Conservation (phyloP, 768 basidiomycete species). For the Suillus hirtellus region DNA sequence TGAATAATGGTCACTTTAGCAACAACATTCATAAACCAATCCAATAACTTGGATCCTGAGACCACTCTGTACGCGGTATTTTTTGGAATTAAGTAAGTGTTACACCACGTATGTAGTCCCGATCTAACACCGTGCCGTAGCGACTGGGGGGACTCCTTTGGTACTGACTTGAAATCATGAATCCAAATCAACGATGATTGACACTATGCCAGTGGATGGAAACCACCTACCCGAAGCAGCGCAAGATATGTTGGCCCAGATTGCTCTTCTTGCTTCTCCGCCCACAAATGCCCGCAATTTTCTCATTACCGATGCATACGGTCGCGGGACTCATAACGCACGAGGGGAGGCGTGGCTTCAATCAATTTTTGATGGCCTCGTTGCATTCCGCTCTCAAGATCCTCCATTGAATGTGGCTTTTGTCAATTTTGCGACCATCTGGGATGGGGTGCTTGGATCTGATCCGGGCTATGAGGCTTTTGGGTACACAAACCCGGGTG, state of each 20-base stretch:
- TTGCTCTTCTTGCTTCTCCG: constrained; percentile 44
- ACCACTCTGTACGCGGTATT: constrained; percentile 54
- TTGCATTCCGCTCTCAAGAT: constrained; percentile 31
- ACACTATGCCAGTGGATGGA: constrained; percentile 39
- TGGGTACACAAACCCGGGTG: constrained; percentile 44
- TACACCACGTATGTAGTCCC: neutral
- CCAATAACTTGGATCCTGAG: constrained; percentile 42
- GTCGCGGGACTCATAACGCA: constrained; percentile 41
- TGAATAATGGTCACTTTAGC: constrained; percentile 29
- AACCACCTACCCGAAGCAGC: constrained; percentile 48
- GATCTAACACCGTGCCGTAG: constrained; percentile 25
- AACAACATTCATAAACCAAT: constrained; percentile 44
- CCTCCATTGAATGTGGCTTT: constrained; percentile 43
- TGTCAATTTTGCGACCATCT: constrained; percentile 49
- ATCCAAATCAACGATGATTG: neutral
- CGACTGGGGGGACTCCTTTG: constrained; percentile 44
- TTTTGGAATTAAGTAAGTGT: constrained; percentile 54
- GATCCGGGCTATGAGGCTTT: constrained; percentile 48
- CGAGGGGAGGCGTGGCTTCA: constrained; percentile 50
- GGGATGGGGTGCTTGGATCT: constrained; percentile 47
- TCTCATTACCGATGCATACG: constrained; percentile 52
- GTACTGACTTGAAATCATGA: constrained; percentile 26
- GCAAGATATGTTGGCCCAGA: constrained; percentile 43
- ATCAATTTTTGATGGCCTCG: constrained; percentile 44
- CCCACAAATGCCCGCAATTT: constrained; percentile 54